Evolutionary conservation across 31 red algal species (phyloP).

Genomic region (Asparagopsis taxiformis): DNA sequence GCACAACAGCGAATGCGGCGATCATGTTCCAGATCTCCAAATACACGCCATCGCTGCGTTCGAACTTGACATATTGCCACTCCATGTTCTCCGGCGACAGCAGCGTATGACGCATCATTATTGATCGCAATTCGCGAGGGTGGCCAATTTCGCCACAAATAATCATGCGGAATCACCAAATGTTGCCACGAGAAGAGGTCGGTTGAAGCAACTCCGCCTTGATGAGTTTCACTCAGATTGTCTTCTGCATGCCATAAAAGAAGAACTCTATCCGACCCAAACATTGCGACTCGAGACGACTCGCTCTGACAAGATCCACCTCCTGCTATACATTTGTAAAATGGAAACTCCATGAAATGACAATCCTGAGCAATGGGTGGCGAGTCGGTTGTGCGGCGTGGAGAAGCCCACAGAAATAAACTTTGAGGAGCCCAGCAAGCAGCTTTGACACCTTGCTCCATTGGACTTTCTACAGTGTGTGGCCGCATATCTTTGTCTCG

Average conservation of each 20-base stretch:
- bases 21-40: conserved; percentile 68
- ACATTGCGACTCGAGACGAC: conserved; percentile 63
- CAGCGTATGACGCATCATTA: conserved; percentile 65
- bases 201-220: conserved; percentile 20
- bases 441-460: conserved; percentile 70
- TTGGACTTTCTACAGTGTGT: conserved; percentile 26
- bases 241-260: conserved; percentile 52
- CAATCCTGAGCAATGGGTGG: conserved; percentile 20
- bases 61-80: conserved; percentile 82
- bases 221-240: not conserved
- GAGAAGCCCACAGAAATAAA: conserved; percentile 71
- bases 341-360: conserved; percentile 74
- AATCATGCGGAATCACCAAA: conserved; percentile 78
- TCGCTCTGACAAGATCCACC: conserved; percentile 42
- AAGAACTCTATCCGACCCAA: conserved; percentile 62
- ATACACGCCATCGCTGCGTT: conserved; percentile 78
- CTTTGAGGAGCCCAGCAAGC: conserved; percentile 63
- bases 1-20: conserved; percentile 70
- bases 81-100: conserved; percentile 83
- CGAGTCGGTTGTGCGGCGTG: conserved; percentile 26
- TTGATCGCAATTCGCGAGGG: conserved; percentile 61
- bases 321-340: conserved; percentile 50
- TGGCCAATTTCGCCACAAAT: conserved; percentile 86
- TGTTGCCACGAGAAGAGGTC: conserved; percentile 74
- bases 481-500: conserved; percentile 15